phyloP scores from a whole-genome alignment of 768 basidiomycete species.

The Phlebiopsis flavidoalba region DNA sequence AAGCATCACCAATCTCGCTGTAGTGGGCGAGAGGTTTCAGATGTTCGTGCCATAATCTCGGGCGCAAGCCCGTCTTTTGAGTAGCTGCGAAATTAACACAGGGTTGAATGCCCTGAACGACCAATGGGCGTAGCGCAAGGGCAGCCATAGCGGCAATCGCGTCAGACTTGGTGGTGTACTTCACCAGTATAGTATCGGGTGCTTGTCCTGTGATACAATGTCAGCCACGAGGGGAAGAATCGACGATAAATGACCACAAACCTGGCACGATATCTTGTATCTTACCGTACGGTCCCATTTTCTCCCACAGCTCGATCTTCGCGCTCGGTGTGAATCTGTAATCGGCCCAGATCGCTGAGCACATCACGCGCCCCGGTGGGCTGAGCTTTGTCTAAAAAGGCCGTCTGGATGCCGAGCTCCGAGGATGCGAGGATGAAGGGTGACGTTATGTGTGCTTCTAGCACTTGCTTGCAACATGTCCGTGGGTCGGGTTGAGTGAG shows the following conservation, averaged over 20 bases:
- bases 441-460: not conserved
- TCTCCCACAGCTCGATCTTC: not conserved
- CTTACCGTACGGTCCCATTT: not conserved
- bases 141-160: not conserved
- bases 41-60: not conserved
- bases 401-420: not conserved
- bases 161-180: not conserved
- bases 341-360: not conserved
- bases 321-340: not conserved
- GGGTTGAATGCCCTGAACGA: not conserved
- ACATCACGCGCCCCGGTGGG: not conserved
- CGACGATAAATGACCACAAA: not conserved
- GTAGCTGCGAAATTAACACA: too few species aligned
- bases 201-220: not conserved
- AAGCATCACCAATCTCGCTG: not conserved
- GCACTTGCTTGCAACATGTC: not conserved
- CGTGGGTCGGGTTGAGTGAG: not conserved
- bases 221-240: not conserved
- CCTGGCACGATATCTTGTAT: not conserved
- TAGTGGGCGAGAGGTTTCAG: not conserved
- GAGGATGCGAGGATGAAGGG: not conserved
- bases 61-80: too few species aligned
- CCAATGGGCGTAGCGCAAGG: not conserved
- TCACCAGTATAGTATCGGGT: not conserved
- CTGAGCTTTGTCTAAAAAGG: not conserved